Base-by-base conservation (phyloP, 2,329 filamentous ascomycete species). In the Verticillium zaregamsianum region DNA sequence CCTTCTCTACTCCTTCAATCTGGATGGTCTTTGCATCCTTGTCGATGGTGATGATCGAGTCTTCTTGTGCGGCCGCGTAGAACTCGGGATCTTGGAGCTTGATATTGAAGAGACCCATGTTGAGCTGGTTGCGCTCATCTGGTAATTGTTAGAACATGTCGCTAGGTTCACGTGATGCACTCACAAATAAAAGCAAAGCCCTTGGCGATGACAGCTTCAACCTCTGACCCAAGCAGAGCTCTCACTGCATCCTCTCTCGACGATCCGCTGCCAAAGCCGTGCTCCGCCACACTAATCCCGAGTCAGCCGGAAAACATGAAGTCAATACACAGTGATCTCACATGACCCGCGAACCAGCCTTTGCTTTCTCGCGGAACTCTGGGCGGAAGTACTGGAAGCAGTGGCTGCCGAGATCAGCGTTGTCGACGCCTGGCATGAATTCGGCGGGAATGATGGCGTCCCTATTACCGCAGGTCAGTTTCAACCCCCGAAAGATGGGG, bases 331-430 rank as follows among this genome's bases (percentile, higher is more conserved):
- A 15, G 17, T 20, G 17, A 37, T 5, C 59, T 39, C 57, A 62
- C 63, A 66, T 66, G 11, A 66, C 23, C 3, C 57, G 31, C 8
- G 64, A 64, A 3, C 64, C 65, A 17, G 57, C 52, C 2, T 40
- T 63, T 1, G 23, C 61, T 56, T 61, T 66, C 17, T 63, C 59
- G 20, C 67, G 58, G 39, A 67, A 68, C 20, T 63, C 62, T 2
- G 67, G 63, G 1, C 61, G 61, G 32, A 59, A 65, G 33, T 66
- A 65, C 37, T 68, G 61, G 45, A 68, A 66, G 39, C 66, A 67
- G 33, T 68, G 67, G 31, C 59, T 64, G 31, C 66, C 66, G 0
- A 68, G 63, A 23, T 68, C 66, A 8, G 65, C 59, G 25, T 68
- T 68, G 35, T 67, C 66, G 2, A 66, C 52, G 14, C 61, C 62